These are phyloP conservation scores for Senna tora DNA, from an alignment of 306 rosid genomes.

Conservation along the genomic window DNA sequence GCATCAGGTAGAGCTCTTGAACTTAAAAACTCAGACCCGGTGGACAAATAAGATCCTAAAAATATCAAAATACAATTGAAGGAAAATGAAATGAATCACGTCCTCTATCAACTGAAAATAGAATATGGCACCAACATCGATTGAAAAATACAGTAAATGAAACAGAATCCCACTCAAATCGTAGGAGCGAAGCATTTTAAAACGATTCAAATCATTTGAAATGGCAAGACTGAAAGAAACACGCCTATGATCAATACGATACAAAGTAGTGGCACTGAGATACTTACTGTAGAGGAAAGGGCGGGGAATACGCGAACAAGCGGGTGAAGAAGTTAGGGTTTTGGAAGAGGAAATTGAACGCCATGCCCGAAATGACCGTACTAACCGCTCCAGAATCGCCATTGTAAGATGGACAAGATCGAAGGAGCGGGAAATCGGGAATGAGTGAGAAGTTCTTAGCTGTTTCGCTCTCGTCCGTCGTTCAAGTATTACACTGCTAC, in stretches of 20 bases:
- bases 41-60: slow-evolving; percentile 44
- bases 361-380: slow-evolving; percentile 44
- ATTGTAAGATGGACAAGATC: slow-evolving; percentile 17
- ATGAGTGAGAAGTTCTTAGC: not conserved
- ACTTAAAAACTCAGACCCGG: slow-evolving; percentile 39
- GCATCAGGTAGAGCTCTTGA: slow-evolving; percentile 34
- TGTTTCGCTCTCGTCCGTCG: not conserved
- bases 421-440: not conserved
- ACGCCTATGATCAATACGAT: not conserved
- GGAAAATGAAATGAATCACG: not conserved
- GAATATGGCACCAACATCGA: not conserved
- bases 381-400: slow-evolving; percentile 50
- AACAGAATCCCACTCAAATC: not conserved
- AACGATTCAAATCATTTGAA: not conserved
- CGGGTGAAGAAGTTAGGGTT: slow-evolving; percentile 55
- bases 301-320: slow-evolving; percentile 33
- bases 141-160: not conserved
- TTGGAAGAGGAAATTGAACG: slow-evolving; percentile 38
- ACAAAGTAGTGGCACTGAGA: not conserved
- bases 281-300: slow-evolving; percentile 45
- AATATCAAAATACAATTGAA: not conserved
- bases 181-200: not conserved
- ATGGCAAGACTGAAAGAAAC: not conserved
- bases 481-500: not conserved
- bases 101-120: not conserved